Evolutionary conservation across 192 early-diverging fungal genomes (phyloP), one percentile per base, ranked within the genome.

Genomic region (Gigaspora rosea): DNA sequence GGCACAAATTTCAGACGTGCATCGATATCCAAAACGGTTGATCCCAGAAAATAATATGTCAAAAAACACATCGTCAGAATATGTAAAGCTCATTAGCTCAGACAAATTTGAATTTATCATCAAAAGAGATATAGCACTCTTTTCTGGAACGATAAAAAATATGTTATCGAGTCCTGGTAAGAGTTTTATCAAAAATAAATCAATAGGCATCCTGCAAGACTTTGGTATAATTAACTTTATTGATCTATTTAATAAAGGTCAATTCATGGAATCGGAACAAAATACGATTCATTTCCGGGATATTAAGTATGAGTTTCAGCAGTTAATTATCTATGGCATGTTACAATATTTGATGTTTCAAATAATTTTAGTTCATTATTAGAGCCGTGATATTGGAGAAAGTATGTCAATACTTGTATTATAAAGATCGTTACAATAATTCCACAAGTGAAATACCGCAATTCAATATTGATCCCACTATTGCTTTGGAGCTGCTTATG

Each of bases 21-120:
- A 27, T 27, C 27, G 27, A 27, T 41, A 41, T 41, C 41, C 4
- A 6, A 6, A 41, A 41, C 41, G 41, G 3, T 41, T 41, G 41
- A 41, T 41, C 41, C 41, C 41, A 41, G 41, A 41, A 41, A 41
- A 41, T 41, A 41, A 41, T 2, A 41, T 41, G 27, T 47, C 33
- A 68, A n/a, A 49, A 33, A 41, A 47, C 7, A 8, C 50, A 33
- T 27, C 59, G 1, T 5, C 74, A 11, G 87, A 92, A 49, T 87
- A 92, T 41, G 93, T 95, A 46, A 95, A 93, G 78, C 90, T 99
- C 8, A 85, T 94, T 56, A 95, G 93, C 80, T 86, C 92, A 73
- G 97, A 99, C 83, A 91, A 92, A 0, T 97, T 98, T 75, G 90
- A 91, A 52, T 97, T 98, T 80, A 84, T 96, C 49, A 90, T 99